Percentiles rank a stretch among this genome's conserved stretches.
phyloP scores from a whole-genome alignment of 139 green algal species.

The Ettlia oleoabundans region DNA sequence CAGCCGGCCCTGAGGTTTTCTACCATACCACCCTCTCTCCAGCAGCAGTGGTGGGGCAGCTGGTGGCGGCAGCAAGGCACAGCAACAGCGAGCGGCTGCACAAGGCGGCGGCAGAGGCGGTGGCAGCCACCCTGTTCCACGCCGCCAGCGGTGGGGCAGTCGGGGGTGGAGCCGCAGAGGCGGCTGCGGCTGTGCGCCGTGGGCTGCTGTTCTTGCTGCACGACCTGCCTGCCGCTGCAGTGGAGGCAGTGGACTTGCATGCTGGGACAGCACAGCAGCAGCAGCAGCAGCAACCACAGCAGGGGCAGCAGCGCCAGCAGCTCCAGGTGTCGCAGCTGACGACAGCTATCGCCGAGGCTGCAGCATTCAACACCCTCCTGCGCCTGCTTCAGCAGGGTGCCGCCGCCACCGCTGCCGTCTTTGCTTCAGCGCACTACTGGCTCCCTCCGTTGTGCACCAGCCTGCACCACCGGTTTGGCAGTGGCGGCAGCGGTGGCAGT shows the following conservation, averaged over 20 bases:
- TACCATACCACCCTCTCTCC: neutral
- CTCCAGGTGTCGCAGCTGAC: neutral
- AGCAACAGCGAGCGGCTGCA: conserved; percentile 21
- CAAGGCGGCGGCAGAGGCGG: conserved; percentile 12
- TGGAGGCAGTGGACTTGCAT: neutral
- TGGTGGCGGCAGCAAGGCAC: neutral
- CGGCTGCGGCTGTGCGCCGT: neutral
- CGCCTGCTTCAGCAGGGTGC: neutral
- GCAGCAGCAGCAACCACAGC: neutral
- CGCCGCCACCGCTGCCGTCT: neutral
- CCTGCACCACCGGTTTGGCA: neutral
- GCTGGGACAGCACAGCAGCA: neutral
- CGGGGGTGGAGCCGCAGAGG: neutral
- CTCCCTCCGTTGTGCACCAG: conserved; percentile 6
- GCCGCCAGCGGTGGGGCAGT: neutral
- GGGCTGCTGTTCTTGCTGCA: conserved; percentile 28
- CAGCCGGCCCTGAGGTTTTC: neutral
- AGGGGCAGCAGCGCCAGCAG: neutral
- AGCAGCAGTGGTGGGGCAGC: neutral
- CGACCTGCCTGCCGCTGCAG: neutral
- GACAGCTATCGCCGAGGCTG: conserved; percentile 8
- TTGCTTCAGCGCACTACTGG: conserved; percentile 9
- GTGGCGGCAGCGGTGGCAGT: neutral
- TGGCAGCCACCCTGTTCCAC: conserved; percentile 12
- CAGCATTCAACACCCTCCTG: conserved; percentile 5